Evolutionary conservation across 768 basidiomycete species (phyloP), one percentile per base, ranked within the genome.

Genomic region (Omphalotus guepiniiformis): DNA sequence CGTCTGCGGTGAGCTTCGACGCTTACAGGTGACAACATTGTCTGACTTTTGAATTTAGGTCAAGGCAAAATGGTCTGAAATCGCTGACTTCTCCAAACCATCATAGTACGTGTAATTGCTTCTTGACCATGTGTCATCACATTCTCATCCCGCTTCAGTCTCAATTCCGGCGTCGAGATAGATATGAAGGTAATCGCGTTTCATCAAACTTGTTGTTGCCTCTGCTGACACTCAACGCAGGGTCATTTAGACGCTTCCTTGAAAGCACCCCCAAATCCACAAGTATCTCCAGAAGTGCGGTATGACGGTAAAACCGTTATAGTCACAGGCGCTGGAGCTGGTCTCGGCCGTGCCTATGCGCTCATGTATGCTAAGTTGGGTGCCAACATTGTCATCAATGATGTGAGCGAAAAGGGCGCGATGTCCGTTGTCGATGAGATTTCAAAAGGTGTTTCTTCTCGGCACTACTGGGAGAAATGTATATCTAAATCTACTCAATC

Each of bases 361-460:
- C 75, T 86, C 35, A 89, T 97, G 88, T 98, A 87, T 60, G 89
- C 78, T 21, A 82, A 79, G 45, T 81, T 94, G 7, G 95, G 96
- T n/a, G 95, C 93, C 8, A 96, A 96, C 57, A 89, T 99, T 26
- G 88, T 98, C 37, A 82, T 98, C 35, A 99, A 98, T 62, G 96
- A 99, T 58, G 85, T 97, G 39, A 92, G 76, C 62, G 86, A 85
- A 59, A 89, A 93, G 56, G 85, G 79, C 2, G 93, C 93, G 6
- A 79, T 80, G 18, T 69, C 76, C 6, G 93, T 98, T 2, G 92
- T 91, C 15, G 78, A 85, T n/a, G 93, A 97, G 61, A 80, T 98
- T 49, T 75, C 78, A 51, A 79, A 83, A 63, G 82, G 93, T 89
- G 42, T 35, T 73, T 60, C 21, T 29, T 43, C 18, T 16, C 32